These are phyloP conservation scores for Mycosarcoma maydis DNA, from an alignment of 1,284 basidiomycete species.

Conservation along the genomic window DNA sequence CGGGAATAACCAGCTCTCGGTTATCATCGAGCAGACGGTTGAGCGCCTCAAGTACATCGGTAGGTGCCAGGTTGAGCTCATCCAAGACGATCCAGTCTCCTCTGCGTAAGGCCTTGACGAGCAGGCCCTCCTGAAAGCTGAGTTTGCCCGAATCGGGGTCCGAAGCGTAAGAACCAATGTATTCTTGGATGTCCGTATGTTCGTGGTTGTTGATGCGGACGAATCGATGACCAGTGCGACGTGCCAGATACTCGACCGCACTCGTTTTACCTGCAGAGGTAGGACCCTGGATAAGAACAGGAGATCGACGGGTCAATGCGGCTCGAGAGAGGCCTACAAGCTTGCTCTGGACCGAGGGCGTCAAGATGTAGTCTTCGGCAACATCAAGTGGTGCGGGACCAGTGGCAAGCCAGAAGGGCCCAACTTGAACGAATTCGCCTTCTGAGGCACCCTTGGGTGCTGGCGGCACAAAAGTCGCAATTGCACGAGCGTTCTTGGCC, in stretches of 20 bases:
- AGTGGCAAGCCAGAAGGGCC: constrained; percentile 87
- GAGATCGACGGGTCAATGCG: constrained; percentile 86
- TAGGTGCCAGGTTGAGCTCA: constrained; percentile 96
- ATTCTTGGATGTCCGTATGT: constrained; percentile 98
- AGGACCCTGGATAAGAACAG: constrained; percentile 96
- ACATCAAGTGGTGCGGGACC: constrained; percentile 74
- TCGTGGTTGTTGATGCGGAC: constrained; percentile 99
- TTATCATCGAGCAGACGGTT: constrained; percentile 98
- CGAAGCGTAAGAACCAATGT: constrained; percentile 94
- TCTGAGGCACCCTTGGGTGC: constrained; percentile 38
- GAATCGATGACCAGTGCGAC: constrained; percentile 91
- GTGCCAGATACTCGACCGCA: constrained; percentile 93
- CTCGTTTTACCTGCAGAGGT: constrained; percentile 98
- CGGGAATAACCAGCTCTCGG: constrained; percentile 92
- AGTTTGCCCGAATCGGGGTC: constrained; percentile 91
- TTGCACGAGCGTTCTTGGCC: constrained; percentile 75
- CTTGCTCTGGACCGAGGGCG: constrained; percentile 95
- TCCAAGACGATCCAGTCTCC: constrained; percentile 99
- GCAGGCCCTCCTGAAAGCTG: constrained; percentile 86
- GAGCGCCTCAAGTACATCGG: constrained; percentile 95
- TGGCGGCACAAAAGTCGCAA: constrained; percentile 55
- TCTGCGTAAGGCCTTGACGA: constrained; percentile 88
- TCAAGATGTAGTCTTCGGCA: constrained; percentile 86
- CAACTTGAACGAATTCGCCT: constrained; percentile 75
- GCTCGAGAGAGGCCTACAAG: constrained; percentile 91